A percentile compares a stretch with the other conserved stretches of the same genome.
phyloP scores from a whole-genome alignment of 805 yeast genomes.

The Cyberlindnera suaveolens region DNA sequence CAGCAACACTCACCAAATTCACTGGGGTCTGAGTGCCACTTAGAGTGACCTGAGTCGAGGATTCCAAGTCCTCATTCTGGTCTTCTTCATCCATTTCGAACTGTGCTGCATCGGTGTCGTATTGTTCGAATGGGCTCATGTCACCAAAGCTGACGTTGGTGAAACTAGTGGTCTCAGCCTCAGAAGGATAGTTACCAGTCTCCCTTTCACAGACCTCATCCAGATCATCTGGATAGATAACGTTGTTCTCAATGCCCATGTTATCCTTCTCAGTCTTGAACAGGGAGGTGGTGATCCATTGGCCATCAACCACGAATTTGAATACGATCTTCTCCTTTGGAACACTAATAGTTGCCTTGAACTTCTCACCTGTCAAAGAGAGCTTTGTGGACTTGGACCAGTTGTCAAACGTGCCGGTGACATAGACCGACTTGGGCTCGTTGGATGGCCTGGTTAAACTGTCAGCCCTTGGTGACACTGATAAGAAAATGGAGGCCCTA shows the following conservation, averaged over 20 bases:
- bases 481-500: not conserved
- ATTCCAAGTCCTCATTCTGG: conserved; percentile 11
- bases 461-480: not conserved
- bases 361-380: conserved; percentile 31
- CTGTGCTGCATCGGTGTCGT: conserved; percentile 2
- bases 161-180: conserved; percentile 20
- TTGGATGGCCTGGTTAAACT: conserved; percentile 1
- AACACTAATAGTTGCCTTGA: conserved; percentile 38
- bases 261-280: conserved; percentile 36
- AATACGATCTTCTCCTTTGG: conserved; percentile 36
- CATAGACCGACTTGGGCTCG: conserved; percentile 34
- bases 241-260: conserved; percentile 47
- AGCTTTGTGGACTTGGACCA: conserved; percentile 45
- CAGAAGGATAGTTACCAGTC: conserved; percentile 4
- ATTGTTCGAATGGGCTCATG: conserved; percentile 13
- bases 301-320: conserved; percentile 54
- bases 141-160: conserved; percentile 20
- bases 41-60: conserved; percentile 19
- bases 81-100: conserved; percentile 10
- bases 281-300: conserved; percentile 39
- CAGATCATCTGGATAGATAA: conserved; percentile 24
- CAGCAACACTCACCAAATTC: conserved; percentile 11
- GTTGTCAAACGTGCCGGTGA: conserved; percentile 55
- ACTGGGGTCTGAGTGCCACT: conserved; percentile 3
- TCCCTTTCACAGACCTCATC: no score